A percentile compares a stretch with the other conserved stretches of the same genome.
phyloP scores from a whole-genome alignment of 176 grass and related monocot species.

The Dactylis glomerata region DNA sequence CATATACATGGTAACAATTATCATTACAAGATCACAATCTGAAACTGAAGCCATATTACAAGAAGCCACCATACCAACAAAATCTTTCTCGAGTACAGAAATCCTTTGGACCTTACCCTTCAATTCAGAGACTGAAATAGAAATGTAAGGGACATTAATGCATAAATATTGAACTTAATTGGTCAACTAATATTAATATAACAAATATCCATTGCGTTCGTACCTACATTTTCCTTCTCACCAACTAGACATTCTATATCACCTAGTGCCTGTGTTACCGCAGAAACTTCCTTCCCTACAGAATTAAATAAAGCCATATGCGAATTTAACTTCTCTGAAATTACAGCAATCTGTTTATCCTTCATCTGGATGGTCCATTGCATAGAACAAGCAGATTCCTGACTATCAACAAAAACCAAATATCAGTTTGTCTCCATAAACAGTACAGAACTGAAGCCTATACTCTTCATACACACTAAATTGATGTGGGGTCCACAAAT shows the following conservation, averaged over 20 bases:
- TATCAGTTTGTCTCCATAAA: conserved; percentile 25
- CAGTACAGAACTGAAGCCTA: conserved; percentile 5
- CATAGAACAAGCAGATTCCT: conserved; percentile 82
- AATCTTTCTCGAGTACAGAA: conserved; percentile 73
- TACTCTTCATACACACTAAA: background rate
- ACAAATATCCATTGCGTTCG: conserved; percentile 1
- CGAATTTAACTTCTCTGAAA: conserved; percentile 72
- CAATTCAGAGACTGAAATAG: conserved; percentile 57
- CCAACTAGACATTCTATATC: conserved; percentile 52
- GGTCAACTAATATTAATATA: background rate
- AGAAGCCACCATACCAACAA: conserved; percentile 51
- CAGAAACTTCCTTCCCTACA: conserved; percentile 63
- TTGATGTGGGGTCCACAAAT: background rate
- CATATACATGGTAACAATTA: background rate
- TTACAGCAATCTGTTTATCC: conserved; percentile 65
- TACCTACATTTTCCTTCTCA: conserved; percentile 80
- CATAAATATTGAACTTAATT: background rate
- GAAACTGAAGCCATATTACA: conserved; percentile 3
- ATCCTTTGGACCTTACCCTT: conserved; percentile 72
- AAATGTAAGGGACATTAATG: background rate
- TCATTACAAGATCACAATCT: conserved; percentile 16
- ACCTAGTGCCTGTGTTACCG: conserved; percentile 49
- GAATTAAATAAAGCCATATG: conserved; percentile 71
- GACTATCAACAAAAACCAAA: conserved; percentile 40
- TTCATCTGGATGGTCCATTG: conserved; percentile 67